These are phyloP conservation scores for Yarrowia porcina DNA, from an alignment of 805 yeast genomes.

Conservation along the genomic window DNA sequence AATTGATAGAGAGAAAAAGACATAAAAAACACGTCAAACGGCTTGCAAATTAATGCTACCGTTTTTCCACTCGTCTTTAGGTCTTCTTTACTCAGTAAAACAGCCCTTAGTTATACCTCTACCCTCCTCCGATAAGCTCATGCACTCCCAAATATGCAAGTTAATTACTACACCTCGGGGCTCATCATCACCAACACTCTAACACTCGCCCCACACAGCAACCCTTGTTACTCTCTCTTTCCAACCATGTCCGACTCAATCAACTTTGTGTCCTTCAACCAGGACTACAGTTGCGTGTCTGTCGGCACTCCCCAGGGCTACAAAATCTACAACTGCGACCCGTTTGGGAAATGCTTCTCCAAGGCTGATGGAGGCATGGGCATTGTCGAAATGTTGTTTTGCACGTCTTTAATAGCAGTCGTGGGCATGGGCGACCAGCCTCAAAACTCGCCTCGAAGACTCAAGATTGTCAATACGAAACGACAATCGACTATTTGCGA, in stretches of 20 bases:
- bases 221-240: background rate
- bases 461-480: slow-evolving; percentile 76
- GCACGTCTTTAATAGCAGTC: slow-evolving; percentile 80
- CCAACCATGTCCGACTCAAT: slow-evolving; percentile 32
- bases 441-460: slow-evolving; percentile 63
- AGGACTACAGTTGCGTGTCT: slow-evolving; percentile 79
- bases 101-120: too few species aligned
- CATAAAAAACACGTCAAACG: too few species aligned
- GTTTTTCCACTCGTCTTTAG: too few species aligned
- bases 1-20: too few species aligned
- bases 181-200: slow-evolving; percentile 10
- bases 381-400: slow-evolving; percentile 83
- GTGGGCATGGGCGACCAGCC: slow-evolving; percentile 76
- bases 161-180: slow-evolving; percentile 10
- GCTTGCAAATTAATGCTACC: too few species aligned
- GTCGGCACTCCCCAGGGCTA: slow-evolving; percentile 65
- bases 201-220: background rate
- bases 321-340: slow-evolving; percentile 81
- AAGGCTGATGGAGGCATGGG: slow-evolving; percentile 44
- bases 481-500: slow-evolving; percentile 77
- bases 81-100: too few species aligned
- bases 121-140: slow-evolving; percentile 19
- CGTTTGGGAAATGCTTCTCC: slow-evolving; percentile 69
- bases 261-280: slow-evolving; percentile 73
- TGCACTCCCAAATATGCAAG: slow-evolving; percentile 22